Conservation (phyloP, 1,284 basidiomycete species). For the Serendipita sp. region DNA sequence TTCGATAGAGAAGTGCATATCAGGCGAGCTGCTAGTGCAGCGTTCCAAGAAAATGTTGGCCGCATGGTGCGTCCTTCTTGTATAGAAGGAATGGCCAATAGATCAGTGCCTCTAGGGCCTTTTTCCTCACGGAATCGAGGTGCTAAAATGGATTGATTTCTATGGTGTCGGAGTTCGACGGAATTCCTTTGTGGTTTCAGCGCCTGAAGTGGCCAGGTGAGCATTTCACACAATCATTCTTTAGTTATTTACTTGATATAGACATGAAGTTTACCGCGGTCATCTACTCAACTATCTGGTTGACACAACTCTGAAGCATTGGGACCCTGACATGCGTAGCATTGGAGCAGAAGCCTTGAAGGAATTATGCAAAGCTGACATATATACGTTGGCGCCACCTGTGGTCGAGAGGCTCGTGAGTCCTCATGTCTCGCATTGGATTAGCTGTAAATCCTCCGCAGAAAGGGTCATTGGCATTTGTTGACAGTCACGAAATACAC, state of each 20-base stretch:
- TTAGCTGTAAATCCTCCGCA: conserved; percentile 19
- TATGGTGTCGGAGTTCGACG: conserved; percentile 79
- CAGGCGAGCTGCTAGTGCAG: conserved; percentile 91
- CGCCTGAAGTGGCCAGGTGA: conserved; percentile 73
- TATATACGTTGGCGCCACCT: conserved; percentile 36
- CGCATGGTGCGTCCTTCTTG: conserved; percentile 50
- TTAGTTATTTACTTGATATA: conserved; percentile 18
- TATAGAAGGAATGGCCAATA: neutral
- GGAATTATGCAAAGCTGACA: conserved; percentile 49
- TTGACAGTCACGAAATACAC: conserved; percentile 64
- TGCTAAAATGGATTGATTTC: conserved; percentile 86
- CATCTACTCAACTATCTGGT: conserved; percentile 65
- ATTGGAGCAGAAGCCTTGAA: conserved; percentile 69
- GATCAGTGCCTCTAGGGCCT: conserved; percentile 39
- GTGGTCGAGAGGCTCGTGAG: conserved; percentile 39
- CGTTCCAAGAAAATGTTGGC: conserved; percentile 95
- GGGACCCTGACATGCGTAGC: conserved; percentile 73
- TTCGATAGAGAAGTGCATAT: conserved; percentile 93
- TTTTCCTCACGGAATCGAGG: conserved; percentile 88
- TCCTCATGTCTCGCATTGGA: conserved; percentile 11
- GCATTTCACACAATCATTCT: conserved; percentile 20
- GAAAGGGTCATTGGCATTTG: conserved; percentile 43
- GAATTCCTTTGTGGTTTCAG: conserved; percentile 72
- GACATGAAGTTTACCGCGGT: conserved; percentile 56
- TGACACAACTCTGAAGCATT: conserved; percentile 68